These are phyloP conservation scores for Acer campestre DNA, from an alignment of 345 rosid genomes.

Conservation along the genomic window DNA sequence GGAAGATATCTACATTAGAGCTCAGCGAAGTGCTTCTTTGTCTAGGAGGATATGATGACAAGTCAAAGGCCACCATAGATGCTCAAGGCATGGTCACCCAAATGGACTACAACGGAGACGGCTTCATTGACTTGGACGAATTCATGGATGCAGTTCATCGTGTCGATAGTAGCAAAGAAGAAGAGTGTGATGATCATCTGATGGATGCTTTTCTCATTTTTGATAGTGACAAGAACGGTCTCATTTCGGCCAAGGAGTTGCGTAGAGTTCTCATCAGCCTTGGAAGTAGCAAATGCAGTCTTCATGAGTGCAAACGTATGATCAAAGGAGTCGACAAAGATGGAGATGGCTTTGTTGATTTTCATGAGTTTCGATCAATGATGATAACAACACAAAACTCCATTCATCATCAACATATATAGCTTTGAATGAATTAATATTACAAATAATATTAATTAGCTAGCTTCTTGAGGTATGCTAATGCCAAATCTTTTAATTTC, in stretches of 20 bases:
- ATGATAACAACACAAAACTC: slow-evolving; percentile 14
- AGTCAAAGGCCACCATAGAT: slow-evolving; percentile 30
- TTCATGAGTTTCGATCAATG: slow-evolving; percentile 51
- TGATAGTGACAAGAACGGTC: slow-evolving; percentile 44
- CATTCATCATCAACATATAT: background rate
- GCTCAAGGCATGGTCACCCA: slow-evolving; percentile 43
- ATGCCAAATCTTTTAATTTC: background rate
- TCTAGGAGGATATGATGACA: slow-evolving; percentile 40
- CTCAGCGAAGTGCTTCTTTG: slow-evolving; percentile 38
- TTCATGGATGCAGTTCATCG: slow-evolving; percentile 28
- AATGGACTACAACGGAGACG: slow-evolving; percentile 56
- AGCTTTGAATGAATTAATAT: background rate
- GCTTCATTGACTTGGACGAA: slow-evolving; percentile 46
- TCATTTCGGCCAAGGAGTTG: slow-evolving; percentile 53
- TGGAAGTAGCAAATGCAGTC: slow-evolving; percentile 35
- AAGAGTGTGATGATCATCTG: slow-evolving; percentile 20
- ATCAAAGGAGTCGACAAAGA: slow-evolving; percentile 47
- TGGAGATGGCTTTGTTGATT: slow-evolving; percentile 57
- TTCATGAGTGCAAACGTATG: slow-evolving; percentile 48
- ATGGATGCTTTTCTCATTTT: slow-evolving; percentile 52
- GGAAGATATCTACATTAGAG: slow-evolving; percentile 48
- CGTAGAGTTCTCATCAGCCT: slow-evolving; percentile 36
- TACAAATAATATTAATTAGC: background rate
- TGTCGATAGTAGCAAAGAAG: slow-evolving; percentile 15
- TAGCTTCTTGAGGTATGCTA: background rate